Percentiles rank a stretch among this genome's conserved stretches.
Conservation (phyloP, 371 early-diverging fungal genomes). For the Rhizomucor miehei region DNA sequence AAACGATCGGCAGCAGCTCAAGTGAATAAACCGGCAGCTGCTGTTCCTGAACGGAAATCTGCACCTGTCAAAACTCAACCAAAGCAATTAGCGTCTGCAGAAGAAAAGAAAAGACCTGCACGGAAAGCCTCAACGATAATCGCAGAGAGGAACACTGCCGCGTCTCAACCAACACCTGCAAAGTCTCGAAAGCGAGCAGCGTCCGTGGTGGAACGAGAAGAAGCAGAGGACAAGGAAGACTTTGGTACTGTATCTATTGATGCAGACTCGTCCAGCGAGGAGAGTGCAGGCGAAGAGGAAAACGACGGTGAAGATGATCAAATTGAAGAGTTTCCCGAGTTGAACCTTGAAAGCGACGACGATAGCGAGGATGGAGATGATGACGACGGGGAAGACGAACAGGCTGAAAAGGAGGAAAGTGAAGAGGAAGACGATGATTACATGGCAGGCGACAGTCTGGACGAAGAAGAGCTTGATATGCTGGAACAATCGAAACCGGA, state of each 20-base stretch:
- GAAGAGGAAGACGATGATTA: constrained; percentile 35
- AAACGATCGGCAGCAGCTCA: no score
- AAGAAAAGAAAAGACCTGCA: no score
- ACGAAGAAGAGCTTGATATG: constrained; percentile 46
- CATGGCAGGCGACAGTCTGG: constrained; percentile 35
- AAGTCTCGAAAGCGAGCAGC: constrained; percentile 9
- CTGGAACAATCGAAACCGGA: constrained; percentile 32
- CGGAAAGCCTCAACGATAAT: no score
- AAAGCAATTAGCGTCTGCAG: no score
- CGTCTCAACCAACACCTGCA: no score
- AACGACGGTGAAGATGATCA: constrained; percentile 11
- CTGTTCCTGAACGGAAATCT: no score
- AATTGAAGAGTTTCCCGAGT: constrained; percentile 48
- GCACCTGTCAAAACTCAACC: no score
- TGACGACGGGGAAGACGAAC: constrained; percentile 34
- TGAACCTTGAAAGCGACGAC: constrained; percentile 31
- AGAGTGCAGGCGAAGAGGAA: constrained; percentile 9
- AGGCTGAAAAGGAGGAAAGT: constrained; percentile 29
- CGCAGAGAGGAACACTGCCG: no score
- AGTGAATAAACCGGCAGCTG: no score
- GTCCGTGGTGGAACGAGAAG: constrained; percentile 20
- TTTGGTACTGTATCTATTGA: constrained; percentile 44
- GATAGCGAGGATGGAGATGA: constrained; percentile 32
- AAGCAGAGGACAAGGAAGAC: constrained; percentile 39
- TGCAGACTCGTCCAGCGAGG: constrained; percentile 48